Percentiles rank a stretch among this genome's conserved stretches.
These are phyloP conservation scores for Saccharomycopsis hybrid DNA, from an alignment of 1,139 yeast species.

Conservation along the genomic window DNA sequence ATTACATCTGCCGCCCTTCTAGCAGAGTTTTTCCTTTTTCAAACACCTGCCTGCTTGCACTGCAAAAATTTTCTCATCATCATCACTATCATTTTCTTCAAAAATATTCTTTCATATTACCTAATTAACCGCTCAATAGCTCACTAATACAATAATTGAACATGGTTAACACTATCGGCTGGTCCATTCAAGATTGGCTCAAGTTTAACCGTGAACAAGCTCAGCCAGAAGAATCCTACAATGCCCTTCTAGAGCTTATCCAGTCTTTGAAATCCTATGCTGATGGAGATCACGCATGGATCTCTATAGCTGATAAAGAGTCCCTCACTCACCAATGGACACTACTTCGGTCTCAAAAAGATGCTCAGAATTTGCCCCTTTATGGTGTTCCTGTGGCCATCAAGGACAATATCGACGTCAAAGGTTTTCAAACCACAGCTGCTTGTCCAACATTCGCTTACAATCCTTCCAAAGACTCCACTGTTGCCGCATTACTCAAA, in stretches of 20 bases:
- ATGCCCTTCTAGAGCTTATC: conserved; percentile 42
- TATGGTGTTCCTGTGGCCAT: conserved; percentile 94
- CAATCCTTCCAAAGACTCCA: conserved; percentile 62
- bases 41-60: no score
- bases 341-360: conserved; percentile 54
- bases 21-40: no score
- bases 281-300: conserved; percentile 82
- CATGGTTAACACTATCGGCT: conserved; percentile 36
- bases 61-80: no score
- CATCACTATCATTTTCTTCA: no score
- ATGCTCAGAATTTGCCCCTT: conserved; percentile 41
- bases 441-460: conserved; percentile 85
- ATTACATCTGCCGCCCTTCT: no score
- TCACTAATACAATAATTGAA: no score
- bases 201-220: conserved; percentile 63
- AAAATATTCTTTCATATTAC: no score
- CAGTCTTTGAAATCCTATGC: conserved; percentile 36
- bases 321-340: conserved; percentile 73
- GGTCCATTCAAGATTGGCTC: conserved; percentile 70
- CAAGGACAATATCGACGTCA: conserved; percentile 89
- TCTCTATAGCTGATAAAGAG: conserved; percentile 58
- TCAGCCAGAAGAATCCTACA: conserved; percentile 49
- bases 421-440: conserved; percentile 80
- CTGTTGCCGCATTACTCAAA: conserved; percentile 62
- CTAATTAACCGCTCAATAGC: no score